phyloP scores from a whole-genome alignment of 202 grass and related monocot genomes.

The Saccharum hybrid region DNA sequence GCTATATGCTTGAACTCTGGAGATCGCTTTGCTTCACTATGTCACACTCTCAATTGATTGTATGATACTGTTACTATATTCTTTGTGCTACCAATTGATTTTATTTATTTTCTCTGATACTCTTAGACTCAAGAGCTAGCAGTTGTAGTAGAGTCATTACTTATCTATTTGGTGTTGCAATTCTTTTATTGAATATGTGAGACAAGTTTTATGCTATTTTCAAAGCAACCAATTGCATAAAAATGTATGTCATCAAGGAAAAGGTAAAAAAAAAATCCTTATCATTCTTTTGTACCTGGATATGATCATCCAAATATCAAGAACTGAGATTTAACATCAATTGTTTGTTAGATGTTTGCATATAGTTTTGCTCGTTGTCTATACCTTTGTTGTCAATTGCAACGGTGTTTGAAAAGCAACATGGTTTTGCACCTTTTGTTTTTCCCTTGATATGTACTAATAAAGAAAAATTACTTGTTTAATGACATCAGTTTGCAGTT shows the following conservation, averaged over 20 bases:
- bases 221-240: not conserved
- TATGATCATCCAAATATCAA: not conserved
- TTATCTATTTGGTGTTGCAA: not conserved
- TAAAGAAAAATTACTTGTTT: not conserved
- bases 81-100: not conserved
- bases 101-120: not conserved
- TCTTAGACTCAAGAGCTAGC: not conserved
- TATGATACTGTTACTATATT: not conserved
- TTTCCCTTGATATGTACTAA: not conserved
- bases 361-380: not conserved
- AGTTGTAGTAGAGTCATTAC: not conserved
- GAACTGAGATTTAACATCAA: not conserved
- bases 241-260: not conserved
- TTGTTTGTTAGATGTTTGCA: constrained; percentile 1
- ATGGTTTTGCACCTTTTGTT: not conserved
- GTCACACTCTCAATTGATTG: not conserved
- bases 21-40: not conserved
- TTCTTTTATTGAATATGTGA: not conserved
- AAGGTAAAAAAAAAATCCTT: not conserved
- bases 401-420: not conserved
- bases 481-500: not conserved
- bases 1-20: not conserved
- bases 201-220: not conserved
- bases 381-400: not conserved
- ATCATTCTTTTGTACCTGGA: not conserved